Conservation (phyloP, 345 rosid species). For the Mangifera indica region DNA sequence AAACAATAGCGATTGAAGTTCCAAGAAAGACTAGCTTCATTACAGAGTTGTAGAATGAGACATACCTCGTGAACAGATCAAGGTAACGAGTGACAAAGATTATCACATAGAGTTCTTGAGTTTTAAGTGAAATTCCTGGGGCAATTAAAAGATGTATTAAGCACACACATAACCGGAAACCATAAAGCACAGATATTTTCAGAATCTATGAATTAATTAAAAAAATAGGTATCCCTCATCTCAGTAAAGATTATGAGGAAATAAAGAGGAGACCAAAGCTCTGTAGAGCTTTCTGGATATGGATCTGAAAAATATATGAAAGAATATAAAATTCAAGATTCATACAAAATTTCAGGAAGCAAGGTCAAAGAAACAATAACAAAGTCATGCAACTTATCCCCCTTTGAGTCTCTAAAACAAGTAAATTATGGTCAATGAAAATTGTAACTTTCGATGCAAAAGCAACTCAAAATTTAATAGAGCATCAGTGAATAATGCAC, state of each 20-base stretch:
- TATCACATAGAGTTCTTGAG: constrained; percentile 46
- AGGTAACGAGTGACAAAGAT: constrained; percentile 48
- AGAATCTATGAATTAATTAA: not conserved
- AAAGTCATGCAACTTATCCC: not conserved
- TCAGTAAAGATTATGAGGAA: not conserved
- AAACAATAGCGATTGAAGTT: constrained; percentile 41
- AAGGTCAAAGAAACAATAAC: too few relatives aligned
- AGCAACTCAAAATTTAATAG: not conserved
- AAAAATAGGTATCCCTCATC: not conserved
- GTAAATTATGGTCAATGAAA: not conserved
- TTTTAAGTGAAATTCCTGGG: constrained; percentile 46
- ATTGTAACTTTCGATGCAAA: not conserved
- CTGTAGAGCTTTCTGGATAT: not conserved
- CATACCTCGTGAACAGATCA: constrained; percentile 29
- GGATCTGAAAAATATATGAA: not conserved
- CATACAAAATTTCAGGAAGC: not conserved
- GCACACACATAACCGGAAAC: not conserved
- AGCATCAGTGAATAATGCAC: not conserved
- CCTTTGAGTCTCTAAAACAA: not conserved
- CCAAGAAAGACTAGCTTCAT: constrained; percentile 46
- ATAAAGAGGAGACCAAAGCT: not conserved
- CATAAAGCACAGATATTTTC: not conserved
- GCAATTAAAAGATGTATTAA: constrained; percentile 1
- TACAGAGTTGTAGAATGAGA: constrained; percentile 42
- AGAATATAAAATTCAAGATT: not conserved